phyloP scores from a whole-genome alignment of 2,329 filamentous ascomycete genomes.

The Zopfia rhizophila region DNA sequence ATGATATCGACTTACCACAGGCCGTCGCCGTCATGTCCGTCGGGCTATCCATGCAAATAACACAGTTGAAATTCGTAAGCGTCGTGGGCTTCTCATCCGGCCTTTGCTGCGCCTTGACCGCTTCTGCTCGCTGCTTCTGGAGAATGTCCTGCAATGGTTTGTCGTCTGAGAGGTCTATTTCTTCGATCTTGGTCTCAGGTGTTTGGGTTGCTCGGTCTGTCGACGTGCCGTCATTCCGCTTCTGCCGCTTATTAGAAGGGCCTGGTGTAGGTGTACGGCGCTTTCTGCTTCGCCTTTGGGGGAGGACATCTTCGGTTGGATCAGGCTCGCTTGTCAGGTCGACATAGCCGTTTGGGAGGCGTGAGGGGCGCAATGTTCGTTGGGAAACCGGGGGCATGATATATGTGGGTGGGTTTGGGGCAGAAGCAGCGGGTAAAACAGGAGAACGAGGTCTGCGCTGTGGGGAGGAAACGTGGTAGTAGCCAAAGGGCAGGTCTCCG shows the following conservation, averaged over 20 bases:
- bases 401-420: slow-evolving; percentile 1
- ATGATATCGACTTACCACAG: slow-evolving; percentile 70
- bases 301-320: slow-evolving; percentile 25
- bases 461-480: slow-evolving; percentile 7
- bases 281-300: slow-evolving; percentile 27
- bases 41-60: slow-evolving; percentile 71
- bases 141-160: slow-evolving; percentile 56
- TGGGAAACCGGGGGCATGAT: slow-evolving; percentile 30
- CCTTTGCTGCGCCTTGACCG: slow-evolving; percentile 58
- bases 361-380: slow-evolving; percentile 25
- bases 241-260: slow-evolving; percentile 45
- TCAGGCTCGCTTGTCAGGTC: slow-evolving; percentile 40
- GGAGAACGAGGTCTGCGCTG: slow-evolving; percentile 1
- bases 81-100: slow-evolving; percentile 51
- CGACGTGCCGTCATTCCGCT: slow-evolving; percentile 29
- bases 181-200: slow-evolving; percentile 50
- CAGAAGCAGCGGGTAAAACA: background rate
- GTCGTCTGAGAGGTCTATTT: slow-evolving; percentile 62
- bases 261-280: slow-evolving; percentile 35
- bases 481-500: slow-evolving; percentile 25
- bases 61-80: slow-evolving; percentile 65
- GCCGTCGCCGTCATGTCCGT: slow-evolving; percentile 68
- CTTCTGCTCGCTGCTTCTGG: slow-evolving; percentile 64
- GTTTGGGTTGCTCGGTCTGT: slow-evolving; percentile 13
- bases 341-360: slow-evolving; percentile 49